These are phyloP conservation scores for Dentipellis sp. DNA, from an alignment of 768 basidiomycete genomes.

Conservation along the genomic window DNA sequence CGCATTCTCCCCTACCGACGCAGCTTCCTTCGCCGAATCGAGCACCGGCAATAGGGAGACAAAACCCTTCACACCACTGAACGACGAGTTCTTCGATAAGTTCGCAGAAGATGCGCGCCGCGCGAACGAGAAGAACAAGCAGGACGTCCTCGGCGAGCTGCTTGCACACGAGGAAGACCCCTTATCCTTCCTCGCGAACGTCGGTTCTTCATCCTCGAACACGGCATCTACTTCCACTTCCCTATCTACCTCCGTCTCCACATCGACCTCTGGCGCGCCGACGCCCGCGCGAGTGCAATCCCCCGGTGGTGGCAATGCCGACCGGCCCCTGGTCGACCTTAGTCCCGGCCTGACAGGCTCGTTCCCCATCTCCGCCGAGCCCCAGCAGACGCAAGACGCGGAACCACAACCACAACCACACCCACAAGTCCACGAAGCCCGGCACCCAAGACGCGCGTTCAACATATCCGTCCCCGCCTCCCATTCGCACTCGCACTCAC, in stretches of 20 bases:
- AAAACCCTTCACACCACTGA: conserved; percentile 12
- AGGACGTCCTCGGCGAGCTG: conserved; percentile 53
- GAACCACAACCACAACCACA: neutral
- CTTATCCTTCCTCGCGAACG: conserved; percentile 32
- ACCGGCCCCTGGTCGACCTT: neutral
- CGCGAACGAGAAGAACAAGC: conserved; percentile 42
- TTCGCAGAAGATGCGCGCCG: conserved; percentile 50
- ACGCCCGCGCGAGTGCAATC: neutral
- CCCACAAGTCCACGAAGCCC: conserved; percentile 5
- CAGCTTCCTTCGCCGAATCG: neutral
- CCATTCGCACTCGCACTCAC: too few species aligned
- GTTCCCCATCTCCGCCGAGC: conserved; percentile 24
- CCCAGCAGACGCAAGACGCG: conserved; percentile 14
- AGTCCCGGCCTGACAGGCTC: conserved; percentile 19
- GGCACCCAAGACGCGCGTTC: too few species aligned
- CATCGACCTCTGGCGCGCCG: conserved; percentile 7
- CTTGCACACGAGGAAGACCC: conserved; percentile 63
- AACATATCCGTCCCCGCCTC: too few species aligned
- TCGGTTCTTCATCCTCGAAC: conserved; percentile 1
- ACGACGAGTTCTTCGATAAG: conserved; percentile 44
- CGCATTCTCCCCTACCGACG: conserved; percentile 1
- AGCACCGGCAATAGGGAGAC: neutral
- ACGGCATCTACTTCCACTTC: neutral
- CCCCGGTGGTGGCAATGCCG: neutral
- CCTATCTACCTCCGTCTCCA: conserved; percentile 6